A percentile compares a stretch with the other conserved stretches of the same genome.
Evolutionary conservation across 345 rosid species (phyloP).

Genomic region (Clausena lansium): DNA sequence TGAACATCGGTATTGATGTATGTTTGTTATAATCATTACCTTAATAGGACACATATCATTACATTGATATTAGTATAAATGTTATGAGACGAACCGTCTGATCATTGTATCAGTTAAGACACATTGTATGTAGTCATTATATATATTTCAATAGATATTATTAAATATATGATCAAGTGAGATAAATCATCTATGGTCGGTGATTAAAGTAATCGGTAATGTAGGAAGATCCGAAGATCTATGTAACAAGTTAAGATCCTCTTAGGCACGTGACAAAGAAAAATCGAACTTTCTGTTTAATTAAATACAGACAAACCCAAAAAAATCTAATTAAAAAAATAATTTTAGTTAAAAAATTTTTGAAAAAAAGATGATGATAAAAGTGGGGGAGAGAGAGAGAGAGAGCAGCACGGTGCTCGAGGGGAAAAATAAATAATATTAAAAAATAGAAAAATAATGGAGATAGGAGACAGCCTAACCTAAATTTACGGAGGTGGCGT

Average conservation of each 20-base stretch:
- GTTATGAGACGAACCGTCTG: no score
- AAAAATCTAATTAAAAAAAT: background rate
- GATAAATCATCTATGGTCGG: conserved; percentile 34
- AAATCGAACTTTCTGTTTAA: background rate
- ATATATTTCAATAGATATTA: no score
- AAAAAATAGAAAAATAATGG: background rate
- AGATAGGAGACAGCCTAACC: conserved; percentile 24
- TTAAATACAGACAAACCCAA: background rate
- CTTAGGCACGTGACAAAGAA: conserved; percentile 25
- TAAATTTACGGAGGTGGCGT: conserved; percentile 58
- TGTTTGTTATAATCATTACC: background rate
- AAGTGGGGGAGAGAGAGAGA: background rate
- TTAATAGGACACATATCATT: background rate
- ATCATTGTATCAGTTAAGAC: no score
- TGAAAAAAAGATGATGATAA: background rate
- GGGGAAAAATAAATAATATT: background rate
- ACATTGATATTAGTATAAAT: no score
- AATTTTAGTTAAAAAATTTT: background rate
- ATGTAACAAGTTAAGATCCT: no score
- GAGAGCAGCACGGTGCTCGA: conserved; percentile 51
- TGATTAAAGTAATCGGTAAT: conserved; percentile 24
- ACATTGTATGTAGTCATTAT: background rate
- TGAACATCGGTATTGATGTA: accelerated
- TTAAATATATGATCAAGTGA: conserved; percentile 15
- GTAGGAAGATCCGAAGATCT: background rate